Percentiles rank a stretch among this genome's conserved stretches.
These are phyloP conservation scores for Ambrosiella cleistominuta DNA, from an alignment of 2,329 filamentous ascomycete species.

Conservation along the genomic window DNA sequence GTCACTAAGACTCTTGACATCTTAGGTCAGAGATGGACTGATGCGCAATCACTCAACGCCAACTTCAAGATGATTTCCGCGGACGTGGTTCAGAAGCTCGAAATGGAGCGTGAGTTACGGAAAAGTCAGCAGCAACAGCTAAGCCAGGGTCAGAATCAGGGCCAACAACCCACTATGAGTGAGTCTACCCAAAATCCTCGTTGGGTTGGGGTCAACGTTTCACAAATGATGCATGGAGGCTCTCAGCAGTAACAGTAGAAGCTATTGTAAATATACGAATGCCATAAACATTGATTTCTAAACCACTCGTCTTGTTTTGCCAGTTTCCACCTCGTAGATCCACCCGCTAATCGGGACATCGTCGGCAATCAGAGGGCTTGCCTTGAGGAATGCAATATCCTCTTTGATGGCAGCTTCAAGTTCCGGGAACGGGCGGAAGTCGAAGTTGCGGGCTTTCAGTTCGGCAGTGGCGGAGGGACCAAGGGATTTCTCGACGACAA, in stretches of 20 bases:
- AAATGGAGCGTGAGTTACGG: conserved; percentile 22
- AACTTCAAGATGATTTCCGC: conserved; percentile 34
- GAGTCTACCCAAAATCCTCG: conserved; percentile 14
- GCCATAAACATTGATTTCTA: neutral
- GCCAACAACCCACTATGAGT: neutral
- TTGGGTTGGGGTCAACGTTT: conserved; percentile 29
- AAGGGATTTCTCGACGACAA: conserved; percentile 35
- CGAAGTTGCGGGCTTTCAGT: conserved; percentile 14
- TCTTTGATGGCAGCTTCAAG: conserved; percentile 41
- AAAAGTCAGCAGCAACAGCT: conserved; percentile 8
- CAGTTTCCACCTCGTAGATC: neutral
- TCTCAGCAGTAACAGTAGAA: conserved; percentile 8
- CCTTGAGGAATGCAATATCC: conserved; percentile 43
- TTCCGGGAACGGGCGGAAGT: conserved; percentile 44
- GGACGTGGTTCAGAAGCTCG: conserved; percentile 27
- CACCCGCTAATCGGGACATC: conserved; percentile 18
- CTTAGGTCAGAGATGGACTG: conserved; percentile 43
- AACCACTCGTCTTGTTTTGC: neutral
- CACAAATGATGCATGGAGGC: conserved; percentile 25
- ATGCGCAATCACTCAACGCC: conserved; percentile 34
- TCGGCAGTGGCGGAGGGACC: conserved; percentile 13
- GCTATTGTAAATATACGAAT: neutral
- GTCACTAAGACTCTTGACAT: conserved; percentile 35
- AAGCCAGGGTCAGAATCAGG: conserved; percentile 1
- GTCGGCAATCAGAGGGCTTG: conserved; percentile 35